A percentile compares a stretch with the other conserved stretches of the same genome.
phyloP scores from a whole-genome alignment of 2,329 filamentous ascomycete species.

The Didymella lethalis region DNA sequence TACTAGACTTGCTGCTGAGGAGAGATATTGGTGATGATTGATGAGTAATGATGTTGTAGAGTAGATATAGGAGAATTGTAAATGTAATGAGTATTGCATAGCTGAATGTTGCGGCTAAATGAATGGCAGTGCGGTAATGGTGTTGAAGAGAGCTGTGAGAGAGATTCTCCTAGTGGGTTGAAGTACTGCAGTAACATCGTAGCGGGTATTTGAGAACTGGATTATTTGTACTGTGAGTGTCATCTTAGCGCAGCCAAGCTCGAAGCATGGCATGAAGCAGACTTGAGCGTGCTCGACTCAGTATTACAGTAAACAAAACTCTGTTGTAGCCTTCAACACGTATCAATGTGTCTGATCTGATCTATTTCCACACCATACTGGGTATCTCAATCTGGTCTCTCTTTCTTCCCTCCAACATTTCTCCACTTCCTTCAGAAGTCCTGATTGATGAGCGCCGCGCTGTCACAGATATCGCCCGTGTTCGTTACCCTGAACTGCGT shows the following conservation, averaged over 20 bases:
- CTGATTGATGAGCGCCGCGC: slow-evolving; percentile 22
- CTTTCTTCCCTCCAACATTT: too few species aligned
- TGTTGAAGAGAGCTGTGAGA: background rate
- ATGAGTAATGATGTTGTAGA: slow-evolving; percentile 21
- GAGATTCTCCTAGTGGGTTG: too few species aligned
- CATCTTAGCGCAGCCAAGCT: too few species aligned
- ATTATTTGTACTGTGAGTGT: too few species aligned
- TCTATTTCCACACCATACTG: background rate
- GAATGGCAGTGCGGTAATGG: background rate
- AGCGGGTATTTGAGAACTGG: too few species aligned
- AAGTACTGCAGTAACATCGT: too few species aligned
- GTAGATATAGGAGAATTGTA: slow-evolving; percentile 10
- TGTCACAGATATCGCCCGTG: slow-evolving; percentile 26
- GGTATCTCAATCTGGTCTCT: background rate
- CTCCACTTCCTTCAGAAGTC: background rate
- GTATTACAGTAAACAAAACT: too few species aligned
- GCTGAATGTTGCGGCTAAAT: background rate
- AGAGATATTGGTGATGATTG: slow-evolving; percentile 3
- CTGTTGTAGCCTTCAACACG: too few species aligned
- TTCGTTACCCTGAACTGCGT: slow-evolving; percentile 11
- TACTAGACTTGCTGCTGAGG: background rate
- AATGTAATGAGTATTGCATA: slow-evolving; percentile 10
- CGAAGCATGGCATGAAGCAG: too few species aligned
- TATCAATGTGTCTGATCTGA: too few species aligned
- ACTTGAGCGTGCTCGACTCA: too few species aligned